These are phyloP conservation scores for Truncatella angustata DNA, from an alignment of 2,329 filamentous ascomycete species.

Conservation along the genomic window DNA sequence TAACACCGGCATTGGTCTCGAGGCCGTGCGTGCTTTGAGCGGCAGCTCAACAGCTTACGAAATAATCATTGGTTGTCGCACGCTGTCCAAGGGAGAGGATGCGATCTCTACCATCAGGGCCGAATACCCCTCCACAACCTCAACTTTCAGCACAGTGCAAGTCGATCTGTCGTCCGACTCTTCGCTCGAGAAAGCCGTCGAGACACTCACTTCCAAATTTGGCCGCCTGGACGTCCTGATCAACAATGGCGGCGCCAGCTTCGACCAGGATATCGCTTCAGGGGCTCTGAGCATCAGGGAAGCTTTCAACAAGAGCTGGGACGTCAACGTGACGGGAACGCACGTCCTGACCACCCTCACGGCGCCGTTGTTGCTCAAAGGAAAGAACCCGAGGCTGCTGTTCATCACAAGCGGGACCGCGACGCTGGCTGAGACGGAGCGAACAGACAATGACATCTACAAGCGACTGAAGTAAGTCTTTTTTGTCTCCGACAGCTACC, in stretches of 20 bases:
- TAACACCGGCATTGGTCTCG: conserved; percentile 6
- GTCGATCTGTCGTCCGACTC: conserved; percentile 47
- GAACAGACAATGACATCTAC: conserved; percentile 12
- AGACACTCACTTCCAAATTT: conserved; percentile 32
- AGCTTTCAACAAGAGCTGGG: conserved; percentile 37
- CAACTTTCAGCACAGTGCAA: conserved; percentile 37
- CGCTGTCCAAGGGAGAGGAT: conserved; percentile 40
- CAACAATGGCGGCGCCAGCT: conserved; percentile 47
- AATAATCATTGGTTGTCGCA: conserved; percentile 48
- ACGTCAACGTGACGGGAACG: conserved; percentile 42
- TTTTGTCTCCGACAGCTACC: too few relatives aligned
- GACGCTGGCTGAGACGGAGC: conserved; percentile 29
- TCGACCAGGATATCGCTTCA: conserved; percentile 27
- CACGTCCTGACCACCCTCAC: conserved; percentile 33
- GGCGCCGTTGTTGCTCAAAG: conserved; percentile 41
- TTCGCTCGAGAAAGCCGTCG: conserved; percentile 40
- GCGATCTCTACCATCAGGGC: conserved; percentile 35
- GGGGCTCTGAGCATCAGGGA: conserved; percentile 32
- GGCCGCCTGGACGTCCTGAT: conserved; percentile 43
- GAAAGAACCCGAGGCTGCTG: conserved; percentile 40
- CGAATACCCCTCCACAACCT: conserved; percentile 34
- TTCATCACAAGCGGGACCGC: conserved; percentile 46
- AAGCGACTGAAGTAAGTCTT: not conserved
- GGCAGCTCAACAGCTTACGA: conserved; percentile 32
- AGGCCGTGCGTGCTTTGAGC: not conserved